Evolutionary conservation across 768 basidiomycete species (phyloP), one percentile per base, ranked within the genome.

Genomic region (Goffeauzyma gilvescens): DNA sequence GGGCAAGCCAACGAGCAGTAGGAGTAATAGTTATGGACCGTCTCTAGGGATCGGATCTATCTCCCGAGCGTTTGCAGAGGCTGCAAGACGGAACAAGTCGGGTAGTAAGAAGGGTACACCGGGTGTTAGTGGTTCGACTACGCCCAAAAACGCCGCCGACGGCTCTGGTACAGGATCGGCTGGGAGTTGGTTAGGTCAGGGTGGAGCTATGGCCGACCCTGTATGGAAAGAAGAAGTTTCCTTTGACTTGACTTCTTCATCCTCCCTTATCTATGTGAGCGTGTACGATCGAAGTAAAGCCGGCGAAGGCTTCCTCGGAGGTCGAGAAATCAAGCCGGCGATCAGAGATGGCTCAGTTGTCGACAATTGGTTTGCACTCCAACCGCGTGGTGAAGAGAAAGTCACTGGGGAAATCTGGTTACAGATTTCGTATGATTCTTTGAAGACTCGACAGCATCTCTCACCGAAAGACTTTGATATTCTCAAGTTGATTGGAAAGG

Each of bases 191-290:
- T 21, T 2, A 58, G 57, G 23, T 57, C 57, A 8, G 43, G 58
- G 55, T 31, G 53, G 17, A 51, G 50, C 36, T 56, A 54, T 54
- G 21, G 73, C 83, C 57, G 95, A 86, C 68, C 90, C 93, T 9
- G 78, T 89, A 17, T 98, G 93, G 93, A 98, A 98, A 67, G 90
- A 96, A 62, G 81, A 96, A 63, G 93, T 96, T 25, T 78, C 83
- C 32, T 98, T 98, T 71, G 93, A 98, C 65, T 81, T 96, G 41
- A 95, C 84, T 21, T 83, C 83, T 9, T 78, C 82, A 52, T 71
- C 75, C 36, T 89, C 85, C 9, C 64, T 75, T 20, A 73, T 96
- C 60, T 77, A 78, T 17, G 73, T 93, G 65, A 85, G 81, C 48
- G 76, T 96, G 42, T 98, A 96, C 64, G 93, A 96, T 67, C 67